Evolutionary conservation across 805 yeast species (phyloP), one percentile per base, ranked within the genome.

Genomic region (Ogataea paraovalis): DNA sequence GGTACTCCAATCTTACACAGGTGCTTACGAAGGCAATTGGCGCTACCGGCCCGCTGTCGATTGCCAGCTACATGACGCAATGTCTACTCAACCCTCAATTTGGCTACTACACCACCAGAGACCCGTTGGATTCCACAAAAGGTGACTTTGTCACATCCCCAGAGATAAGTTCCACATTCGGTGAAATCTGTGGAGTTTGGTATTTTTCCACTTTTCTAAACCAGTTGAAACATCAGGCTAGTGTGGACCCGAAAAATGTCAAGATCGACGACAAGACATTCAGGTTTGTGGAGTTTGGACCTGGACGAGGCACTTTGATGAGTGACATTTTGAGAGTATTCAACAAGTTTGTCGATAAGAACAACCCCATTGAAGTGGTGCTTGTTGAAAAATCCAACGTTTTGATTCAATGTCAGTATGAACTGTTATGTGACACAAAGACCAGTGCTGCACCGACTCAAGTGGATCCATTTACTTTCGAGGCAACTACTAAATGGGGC

Each of bases 141-240:
- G 95, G 96, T 4, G 96, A 88, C 64, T 88, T 88, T 62, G 74
- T 83, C 44, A 88, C 96, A 0, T 83, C 92, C 0, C 96, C 96
- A 0, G 96, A 88, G 64, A 86, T 88, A 43, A 84, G 92, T 6
- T 87, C 87, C 36, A 83, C 87, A 68, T 88, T 87, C 69, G 96
- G 96, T 19, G 96, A 88, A 62, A 78, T 86, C 70, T 73, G 86
- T 49, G 96, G 94, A 0, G 67, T 88, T 4, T 88, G 95, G 88
- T 69, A 74, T 48, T 79, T 70, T 50, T 69, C 78, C 12, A 62
- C 67, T 10, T 86, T 90, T 87, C 50, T 75, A 30, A 61, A 69
- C 1, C 91, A 84, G 54, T 72, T 76, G 23, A 69, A 62, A 39
- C 83, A 87, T 0, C 63, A 58, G 38, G 59, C 65, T 5, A 46